Evolutionary conservation across 495 filamentous ascomycete genomes (phyloP).

Genomic region (Penicillium soppii): DNA sequence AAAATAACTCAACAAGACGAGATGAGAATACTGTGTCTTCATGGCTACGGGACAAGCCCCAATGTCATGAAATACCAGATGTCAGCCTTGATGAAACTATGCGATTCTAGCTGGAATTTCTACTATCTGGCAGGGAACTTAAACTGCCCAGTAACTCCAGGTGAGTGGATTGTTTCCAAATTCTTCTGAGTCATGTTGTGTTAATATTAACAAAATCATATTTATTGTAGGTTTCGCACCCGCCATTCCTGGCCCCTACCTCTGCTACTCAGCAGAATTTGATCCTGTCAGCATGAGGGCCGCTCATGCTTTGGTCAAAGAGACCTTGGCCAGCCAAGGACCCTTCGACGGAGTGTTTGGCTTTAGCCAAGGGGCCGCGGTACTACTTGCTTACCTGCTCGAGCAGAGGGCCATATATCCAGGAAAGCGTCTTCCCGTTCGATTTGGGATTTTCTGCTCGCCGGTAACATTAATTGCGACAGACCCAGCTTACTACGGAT

Average conservation of each 20-base stretch:
- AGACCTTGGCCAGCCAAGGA: constrained; percentile 16
- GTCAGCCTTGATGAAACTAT: neutral
- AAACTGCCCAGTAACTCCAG: constrained; percentile 6
- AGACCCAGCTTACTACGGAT: constrained; percentile 2
- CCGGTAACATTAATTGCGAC: neutral
- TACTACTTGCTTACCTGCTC: constrained; percentile 14
- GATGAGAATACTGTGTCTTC: constrained; percentile 24
- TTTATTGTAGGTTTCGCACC: neutral
- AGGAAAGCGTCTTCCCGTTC: constrained; percentile 5
- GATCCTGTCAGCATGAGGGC: constrained; percentile 8
- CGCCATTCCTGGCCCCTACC: constrained; percentile 14
- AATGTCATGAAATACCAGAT: constrained; percentile 17
- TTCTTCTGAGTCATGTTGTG: neutral
- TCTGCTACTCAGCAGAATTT: constrained; percentile 11
- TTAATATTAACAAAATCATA: neutral
- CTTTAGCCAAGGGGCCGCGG: constrained; percentile 17
- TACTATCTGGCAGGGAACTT: constrained; percentile 13
- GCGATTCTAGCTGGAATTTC: constrained; percentile 20
- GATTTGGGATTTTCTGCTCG: constrained; percentile 22
- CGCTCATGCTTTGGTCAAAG: constrained; percentile 13
- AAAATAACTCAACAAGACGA: no score
- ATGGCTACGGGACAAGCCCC: constrained; percentile 17
- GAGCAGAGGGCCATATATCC: neutral
- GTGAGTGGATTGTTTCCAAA: neutral
- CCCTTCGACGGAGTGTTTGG: constrained; percentile 23